Percentiles rank a stretch among this genome's conserved stretches.
phyloP scores from a whole-genome alignment of 495 filamentous ascomycete genomes.

The Trichoderma virens region DNA sequence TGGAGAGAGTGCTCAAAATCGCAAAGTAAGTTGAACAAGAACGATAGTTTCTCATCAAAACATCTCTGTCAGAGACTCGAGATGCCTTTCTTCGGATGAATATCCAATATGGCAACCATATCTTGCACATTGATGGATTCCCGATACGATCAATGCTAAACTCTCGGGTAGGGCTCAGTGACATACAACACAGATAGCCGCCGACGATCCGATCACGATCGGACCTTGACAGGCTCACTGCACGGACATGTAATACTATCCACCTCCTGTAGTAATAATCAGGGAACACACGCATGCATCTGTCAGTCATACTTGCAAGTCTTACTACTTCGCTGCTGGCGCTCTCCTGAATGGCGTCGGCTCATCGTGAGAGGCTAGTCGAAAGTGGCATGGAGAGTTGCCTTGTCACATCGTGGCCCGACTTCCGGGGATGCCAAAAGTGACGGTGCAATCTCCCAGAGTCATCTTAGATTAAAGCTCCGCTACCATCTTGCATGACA shows the following conservation, averaged over 20 bases:
- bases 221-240: neutral
- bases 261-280: neutral
- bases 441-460: neutral
- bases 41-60: no score
- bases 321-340: neutral
- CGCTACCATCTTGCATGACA: neutral
- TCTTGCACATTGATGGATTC: neutral
- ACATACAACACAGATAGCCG: neutral
- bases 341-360: no score
- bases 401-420: neutral
- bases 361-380: no score
- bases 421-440: neutral
- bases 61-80: no score
- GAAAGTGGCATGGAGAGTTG: neutral
- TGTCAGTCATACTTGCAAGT: neutral
- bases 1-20: no score
- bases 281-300: neutral
- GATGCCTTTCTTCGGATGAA: no score
- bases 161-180: neutral
- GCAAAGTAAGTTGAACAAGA: no score
- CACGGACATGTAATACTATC: neutral
- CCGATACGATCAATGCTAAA: neutral
- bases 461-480: neutral
- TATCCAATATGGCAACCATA: no score
- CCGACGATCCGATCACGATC: conserved; percentile 2